phyloP scores from a whole-genome alignment of 2,329 filamentous ascomycete species.

The Trichoderma gracile region DNA sequence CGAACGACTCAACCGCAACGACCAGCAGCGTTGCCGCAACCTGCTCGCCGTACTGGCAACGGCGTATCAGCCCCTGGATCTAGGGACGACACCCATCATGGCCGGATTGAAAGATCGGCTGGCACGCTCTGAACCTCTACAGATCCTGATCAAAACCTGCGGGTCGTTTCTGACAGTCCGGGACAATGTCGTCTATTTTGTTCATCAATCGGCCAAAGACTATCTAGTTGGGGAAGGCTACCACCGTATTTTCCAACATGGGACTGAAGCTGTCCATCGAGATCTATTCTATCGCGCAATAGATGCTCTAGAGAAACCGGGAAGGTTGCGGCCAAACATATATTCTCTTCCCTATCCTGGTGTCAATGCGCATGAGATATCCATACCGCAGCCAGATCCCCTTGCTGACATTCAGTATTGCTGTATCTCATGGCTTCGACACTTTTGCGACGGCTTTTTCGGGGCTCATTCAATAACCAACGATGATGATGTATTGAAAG shows the following conservation, averaged over 20 bases:
- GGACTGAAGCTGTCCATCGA: neutral
- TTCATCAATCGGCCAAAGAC: conserved; percentile 49
- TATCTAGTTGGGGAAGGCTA: conserved; percentile 37
- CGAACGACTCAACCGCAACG: too few relatives aligned
- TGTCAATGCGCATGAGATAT: conserved; percentile 21
- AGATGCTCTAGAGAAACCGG: too few relatives aligned
- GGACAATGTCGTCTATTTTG: conserved; percentile 37
- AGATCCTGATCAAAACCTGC: conserved; percentile 32
- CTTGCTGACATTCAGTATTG: conserved; percentile 28
- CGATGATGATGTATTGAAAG: neutral
- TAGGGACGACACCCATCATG: neutral
- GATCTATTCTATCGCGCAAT: neutral
- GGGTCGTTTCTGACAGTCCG: conserved; percentile 44
- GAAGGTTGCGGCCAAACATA: conserved; percentile 38
- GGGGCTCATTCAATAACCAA: neutral
- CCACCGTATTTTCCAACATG: conserved; percentile 37
- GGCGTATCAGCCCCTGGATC: too few relatives aligned
- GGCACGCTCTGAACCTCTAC: neutral
- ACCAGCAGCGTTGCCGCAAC: too few relatives aligned
- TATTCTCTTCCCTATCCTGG: conserved; percentile 34
- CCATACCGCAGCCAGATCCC: conserved; percentile 27
- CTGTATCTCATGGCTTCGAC: conserved; percentile 30
- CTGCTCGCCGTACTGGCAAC: too few relatives aligned
- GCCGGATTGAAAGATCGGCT: neutral
- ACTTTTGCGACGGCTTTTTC: conserved; percentile 21